Conservation (phyloP, 1,139 yeast species). For the Hyphopichia pseudoburtonii region DNA sequence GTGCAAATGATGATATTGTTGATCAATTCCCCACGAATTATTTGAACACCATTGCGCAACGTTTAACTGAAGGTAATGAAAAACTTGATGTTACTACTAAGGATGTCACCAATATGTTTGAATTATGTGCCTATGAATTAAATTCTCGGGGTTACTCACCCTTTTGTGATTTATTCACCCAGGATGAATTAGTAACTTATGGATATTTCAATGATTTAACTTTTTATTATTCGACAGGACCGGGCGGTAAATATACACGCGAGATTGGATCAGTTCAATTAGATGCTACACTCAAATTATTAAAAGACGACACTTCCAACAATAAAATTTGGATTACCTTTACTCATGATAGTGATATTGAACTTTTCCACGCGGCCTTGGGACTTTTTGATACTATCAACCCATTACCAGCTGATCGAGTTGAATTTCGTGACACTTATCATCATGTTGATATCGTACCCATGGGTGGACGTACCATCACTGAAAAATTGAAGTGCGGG, state of each 20-base stretch:
- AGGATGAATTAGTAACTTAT: conserved; percentile 48
- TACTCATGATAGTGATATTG: conserved; percentile 57
- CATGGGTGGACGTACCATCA: conserved; percentile 53
- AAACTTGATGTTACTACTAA: conserved; percentile 34
- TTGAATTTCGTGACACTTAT: conserved; percentile 43
- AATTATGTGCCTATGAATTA: conserved; percentile 49
- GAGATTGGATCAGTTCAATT: conserved; percentile 31
- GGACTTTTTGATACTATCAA: conserved; percentile 39
- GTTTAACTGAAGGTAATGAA: conserved; percentile 42
- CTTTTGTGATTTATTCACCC: conserved; percentile 49
- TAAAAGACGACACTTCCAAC: conserved; percentile 22
- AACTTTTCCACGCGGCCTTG: conserved; percentile 47
- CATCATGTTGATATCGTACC: conserved; percentile 51
- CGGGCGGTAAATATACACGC: conserved; percentile 21
- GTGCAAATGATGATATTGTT: conserved; percentile 9
- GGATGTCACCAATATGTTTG: conserved; percentile 41
- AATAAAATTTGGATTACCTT: conserved; percentile 46
- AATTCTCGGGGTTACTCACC: conserved; percentile 48
- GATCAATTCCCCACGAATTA: conserved; percentile 24
- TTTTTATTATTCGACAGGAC: conserved; percentile 29
- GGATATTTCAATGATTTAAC: conserved; percentile 44
- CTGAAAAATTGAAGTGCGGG: conserved; percentile 47
- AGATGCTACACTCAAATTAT: conserved; percentile 30
- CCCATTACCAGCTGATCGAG: conserved; percentile 32
- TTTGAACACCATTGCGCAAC: conserved; percentile 35